A percentile compares a stretch with the other conserved stretches of the same genome.
phyloP scores from a whole-genome alignment of 2,329 filamentous ascomycete genomes.

The Diaporthe eres region DNA sequence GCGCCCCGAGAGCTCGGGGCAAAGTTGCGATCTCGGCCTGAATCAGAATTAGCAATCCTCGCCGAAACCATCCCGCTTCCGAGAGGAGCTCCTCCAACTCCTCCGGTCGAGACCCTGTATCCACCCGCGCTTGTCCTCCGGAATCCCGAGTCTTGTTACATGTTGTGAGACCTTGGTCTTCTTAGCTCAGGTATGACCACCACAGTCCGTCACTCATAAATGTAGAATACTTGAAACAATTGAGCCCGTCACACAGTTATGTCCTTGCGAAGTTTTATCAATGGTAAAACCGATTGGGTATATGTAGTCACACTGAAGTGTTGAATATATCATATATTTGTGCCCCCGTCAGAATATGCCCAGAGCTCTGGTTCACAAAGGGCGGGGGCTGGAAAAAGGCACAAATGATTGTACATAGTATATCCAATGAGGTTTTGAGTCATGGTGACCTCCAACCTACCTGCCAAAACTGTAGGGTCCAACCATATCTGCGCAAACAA shows the following conservation, averaged over 20 bases:
- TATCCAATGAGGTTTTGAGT: too few species aligned
- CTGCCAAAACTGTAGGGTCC: background rate
- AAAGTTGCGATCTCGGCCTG: conserved; percentile 29
- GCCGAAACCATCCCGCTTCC: conserved; percentile 6
- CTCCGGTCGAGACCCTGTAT: background rate
- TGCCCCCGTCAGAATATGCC: too few species aligned
- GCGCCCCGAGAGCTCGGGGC: background rate
- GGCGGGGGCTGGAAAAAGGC: background rate
- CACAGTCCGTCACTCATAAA: too few species aligned
- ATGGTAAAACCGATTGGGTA: too few species aligned
- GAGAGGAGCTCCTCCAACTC: conserved; percentile 7
- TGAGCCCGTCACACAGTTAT: too few species aligned
- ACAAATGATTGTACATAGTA: background rate
- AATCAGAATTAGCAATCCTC: conserved; percentile 1
- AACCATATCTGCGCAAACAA: background rate
- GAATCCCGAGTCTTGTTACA: background rate
- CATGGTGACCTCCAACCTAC: too few species aligned
- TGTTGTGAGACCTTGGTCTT: background rate
- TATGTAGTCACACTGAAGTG: too few species aligned
- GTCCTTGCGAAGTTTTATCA: too few species aligned
- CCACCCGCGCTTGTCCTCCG: background rate
- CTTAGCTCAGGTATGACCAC: background rate
- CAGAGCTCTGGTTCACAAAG: background rate
- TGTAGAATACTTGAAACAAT: too few species aligned
- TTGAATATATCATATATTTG: too few species aligned